Conservation (phyloP, 805 yeast genomes). For the Cyberlindnera amylophila region DNA sequence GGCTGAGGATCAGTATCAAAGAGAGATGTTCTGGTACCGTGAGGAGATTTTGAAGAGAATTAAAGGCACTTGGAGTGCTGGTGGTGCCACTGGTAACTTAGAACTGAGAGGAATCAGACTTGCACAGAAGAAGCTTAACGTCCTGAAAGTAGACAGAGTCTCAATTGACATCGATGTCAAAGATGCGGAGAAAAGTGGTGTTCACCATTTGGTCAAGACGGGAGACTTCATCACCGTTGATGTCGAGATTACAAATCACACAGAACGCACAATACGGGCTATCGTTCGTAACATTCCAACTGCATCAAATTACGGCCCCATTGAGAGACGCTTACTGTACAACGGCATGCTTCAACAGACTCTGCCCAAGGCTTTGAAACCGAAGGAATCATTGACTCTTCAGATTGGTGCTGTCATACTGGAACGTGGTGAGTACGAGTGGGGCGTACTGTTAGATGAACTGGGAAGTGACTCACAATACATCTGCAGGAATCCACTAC, state of each 20-base stretch:
- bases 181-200: slow-evolving; percentile 25
- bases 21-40: slow-evolving; percentile 79
- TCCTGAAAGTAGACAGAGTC: slow-evolving; percentile 47
- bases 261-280: slow-evolving; percentile 43
- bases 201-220: slow-evolving; percentile 32
- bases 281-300: slow-evolving; percentile 57
- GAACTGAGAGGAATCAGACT: slow-evolving; percentile 66
- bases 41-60: slow-evolving; percentile 56
- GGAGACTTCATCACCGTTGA: slow-evolving; percentile 51
- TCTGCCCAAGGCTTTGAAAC: slow-evolving; percentile 37
- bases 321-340: slow-evolving; percentile 58
- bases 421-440: slow-evolving; percentile 77
- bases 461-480: slow-evolving; percentile 34
- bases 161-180: slow-evolving; percentile 27
- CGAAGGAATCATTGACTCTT: slow-evolving; percentile 40
- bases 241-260: slow-evolving; percentile 48
- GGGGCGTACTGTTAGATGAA: slow-evolving; percentile 65
- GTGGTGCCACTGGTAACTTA: slow-evolving; percentile 49
- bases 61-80: slow-evolving; percentile 62
- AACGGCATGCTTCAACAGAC: slow-evolving; percentile 71
- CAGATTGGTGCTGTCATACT: slow-evolving; percentile 59
- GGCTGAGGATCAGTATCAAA: slow-evolving; percentile 53
- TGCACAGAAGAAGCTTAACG: slow-evolving; percentile 54
- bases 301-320: slow-evolving; percentile 31
- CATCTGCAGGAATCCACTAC: slow-evolving; percentile 36